Conservation (phyloP, 192 early-diverging fungal species). For the Chytriomyces hyalinus region DNA sequence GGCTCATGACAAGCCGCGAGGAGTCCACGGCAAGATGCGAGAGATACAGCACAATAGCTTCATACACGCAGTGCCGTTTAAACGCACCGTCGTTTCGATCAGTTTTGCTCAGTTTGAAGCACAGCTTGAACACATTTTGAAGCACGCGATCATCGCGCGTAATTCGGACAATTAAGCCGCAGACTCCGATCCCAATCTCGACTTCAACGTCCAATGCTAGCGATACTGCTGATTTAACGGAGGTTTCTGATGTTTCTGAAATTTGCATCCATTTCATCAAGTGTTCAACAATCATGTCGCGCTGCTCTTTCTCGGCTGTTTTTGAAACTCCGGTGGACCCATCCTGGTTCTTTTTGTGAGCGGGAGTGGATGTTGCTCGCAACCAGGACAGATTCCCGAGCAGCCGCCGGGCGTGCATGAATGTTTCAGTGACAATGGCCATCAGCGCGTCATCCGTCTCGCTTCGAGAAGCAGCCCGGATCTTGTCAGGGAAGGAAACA, state of each 20-base stretch:
- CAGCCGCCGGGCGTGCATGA: background rate
- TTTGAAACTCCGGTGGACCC: background rate
- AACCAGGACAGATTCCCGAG: constrained; percentile 23
- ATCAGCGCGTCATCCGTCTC: constrained; percentile 11
- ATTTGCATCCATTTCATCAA: constrained; percentile 50
- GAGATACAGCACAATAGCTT: constrained; percentile 13
- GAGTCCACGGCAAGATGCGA: background rate
- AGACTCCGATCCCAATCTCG: constrained; percentile 45
- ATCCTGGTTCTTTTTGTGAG: background rate
- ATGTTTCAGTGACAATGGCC: background rate
- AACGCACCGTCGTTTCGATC: constrained; percentile 44
- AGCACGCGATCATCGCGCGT: constrained; percentile 45
- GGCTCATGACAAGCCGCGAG: background rate
- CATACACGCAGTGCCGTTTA: constrained; percentile 6
- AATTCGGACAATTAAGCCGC: constrained; percentile 39
- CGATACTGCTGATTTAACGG: background rate
- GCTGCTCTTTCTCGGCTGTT: constrained; percentile 15
- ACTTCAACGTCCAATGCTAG: constrained; percentile 8
- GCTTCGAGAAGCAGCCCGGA: background rate
- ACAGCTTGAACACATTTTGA: constrained; percentile 41
- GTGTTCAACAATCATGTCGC: constrained; percentile 30
- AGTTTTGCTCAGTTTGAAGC: constrained; percentile 50
- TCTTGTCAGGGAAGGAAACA: background rate
- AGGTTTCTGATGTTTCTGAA: background rate
- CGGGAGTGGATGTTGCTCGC: background rate